Conservation (phyloP, 1,139 yeast species). For the Pichia sp. region DNA sequence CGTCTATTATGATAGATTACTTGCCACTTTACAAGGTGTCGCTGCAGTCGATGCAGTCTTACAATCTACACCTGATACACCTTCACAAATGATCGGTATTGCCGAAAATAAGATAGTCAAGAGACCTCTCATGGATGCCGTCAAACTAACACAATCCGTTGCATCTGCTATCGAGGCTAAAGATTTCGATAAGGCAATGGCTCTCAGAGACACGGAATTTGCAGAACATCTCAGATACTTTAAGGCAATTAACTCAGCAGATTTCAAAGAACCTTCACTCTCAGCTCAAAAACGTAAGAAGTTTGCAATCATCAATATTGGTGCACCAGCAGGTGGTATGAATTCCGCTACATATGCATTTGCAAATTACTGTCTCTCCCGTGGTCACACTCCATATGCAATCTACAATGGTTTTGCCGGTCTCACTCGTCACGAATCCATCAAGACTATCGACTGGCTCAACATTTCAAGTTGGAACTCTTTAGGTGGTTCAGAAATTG, state of each 20-base stretch:
- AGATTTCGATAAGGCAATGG: constrained; percentile 25
- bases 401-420: constrained; percentile 75
- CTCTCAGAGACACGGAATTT: constrained; percentile 63
- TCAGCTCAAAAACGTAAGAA: constrained; percentile 52
- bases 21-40: constrained; percentile 78
- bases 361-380: constrained; percentile 65
- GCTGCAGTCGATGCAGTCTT: constrained; percentile 76
- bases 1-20: constrained; percentile 66
- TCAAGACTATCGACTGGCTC: constrained; percentile 55
- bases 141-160: constrained; percentile 58
- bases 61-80: constrained; percentile 61
- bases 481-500: constrained; percentile 74
- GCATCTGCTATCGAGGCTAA: constrained; percentile 39
- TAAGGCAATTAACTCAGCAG: constrained; percentile 56
- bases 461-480: constrained; percentile 72
- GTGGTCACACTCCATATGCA: constrained; percentile 68
- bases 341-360: constrained; percentile 73
- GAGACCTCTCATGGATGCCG: constrained; percentile 68
- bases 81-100: constrained; percentile 72
- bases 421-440: constrained; percentile 66
- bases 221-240: constrained; percentile 60
- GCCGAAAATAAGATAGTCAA: constrained; percentile 65
- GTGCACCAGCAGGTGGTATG: constrained; percentile 82
- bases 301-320: constrained; percentile 69
- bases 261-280: constrained; percentile 45